Base-by-base conservation (phyloP, 2,329 filamentous ascomycete genomes). In the Aspergillus novofumigatus region DNA sequence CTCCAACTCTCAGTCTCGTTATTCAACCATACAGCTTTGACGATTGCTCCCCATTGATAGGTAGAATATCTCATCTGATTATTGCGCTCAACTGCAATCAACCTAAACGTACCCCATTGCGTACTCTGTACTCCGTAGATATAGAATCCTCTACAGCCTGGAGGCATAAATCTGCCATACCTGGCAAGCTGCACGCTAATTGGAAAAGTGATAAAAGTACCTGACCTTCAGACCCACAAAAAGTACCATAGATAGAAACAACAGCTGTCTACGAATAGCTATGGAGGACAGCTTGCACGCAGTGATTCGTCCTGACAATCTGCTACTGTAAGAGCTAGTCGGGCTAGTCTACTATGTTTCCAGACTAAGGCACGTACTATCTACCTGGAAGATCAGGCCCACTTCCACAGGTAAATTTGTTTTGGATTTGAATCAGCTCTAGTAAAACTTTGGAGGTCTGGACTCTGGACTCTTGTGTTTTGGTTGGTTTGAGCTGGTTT, bases 211-310 rank as follows among this genome's bases (percentile, higher is more conserved):
- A 38, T 23, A 11, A 11, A 4, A 26, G 20, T 47, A 47, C 44
- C 44, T 26, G 45, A 51, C 25, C 23, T 53, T 53, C 49, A 44
- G 58, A 49, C 51, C 58, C 58, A 60, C 58, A 26, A 14, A 1
- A 10, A 28, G 41, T 54, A 54, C 56, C 58, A 58, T 54, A 60
- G 58, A 58, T 60, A 60, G 56, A 55, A 58, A 60, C 54, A 59
- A 44, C 48, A 42, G 28, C 49, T 29, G n/a, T 4, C 20, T 21
- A 20, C 20, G 9, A n/a, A 21, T 20, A n/a, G 41, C 6, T 44
- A 44, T 21, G 17, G 20, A 44, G 41, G 10, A 44, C 44, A 23
- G 44, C 4, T 4, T 47, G 44, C 5, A 6, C 21, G 11, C 21
- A 4, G 10, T 47, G 44, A 47, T 47, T 47, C 10, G 44, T 26